Percentiles rank a stretch among this genome's conserved stretches.
phyloP scores from a whole-genome alignment of 192 early-diverging fungal species.

The Podila verticillata region DNA sequence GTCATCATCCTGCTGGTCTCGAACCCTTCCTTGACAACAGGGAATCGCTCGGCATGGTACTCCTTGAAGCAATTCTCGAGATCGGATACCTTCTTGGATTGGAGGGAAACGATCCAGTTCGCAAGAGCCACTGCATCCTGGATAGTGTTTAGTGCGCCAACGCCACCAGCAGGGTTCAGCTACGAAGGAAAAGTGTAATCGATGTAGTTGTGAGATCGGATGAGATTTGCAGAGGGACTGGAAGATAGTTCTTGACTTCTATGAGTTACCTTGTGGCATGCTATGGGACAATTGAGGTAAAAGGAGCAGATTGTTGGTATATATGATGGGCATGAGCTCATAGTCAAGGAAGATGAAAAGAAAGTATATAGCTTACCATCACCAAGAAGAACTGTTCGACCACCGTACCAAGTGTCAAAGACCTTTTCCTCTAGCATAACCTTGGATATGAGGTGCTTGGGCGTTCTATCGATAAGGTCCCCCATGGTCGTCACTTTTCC shows the following conservation, averaged over 20 bases:
- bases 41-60: constrained; percentile 4
- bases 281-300: not conserved
- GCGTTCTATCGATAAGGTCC: constrained; percentile 30
- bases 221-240: no score
- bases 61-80: not conserved
- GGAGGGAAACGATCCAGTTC: constrained; percentile 7
- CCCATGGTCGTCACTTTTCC: constrained; percentile 10
- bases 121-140: constrained; percentile 3
- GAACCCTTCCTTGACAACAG: not conserved
- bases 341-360: not conserved
- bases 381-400: constrained; percentile 26
- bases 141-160: not conserved
- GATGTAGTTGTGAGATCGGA: no score
- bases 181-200: not conserved
- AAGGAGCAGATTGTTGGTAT: no score
- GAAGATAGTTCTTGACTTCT: no score
- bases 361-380: constrained; percentile 21
- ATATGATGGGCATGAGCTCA: no score
- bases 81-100: not conserved
- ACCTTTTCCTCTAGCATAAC: no score
- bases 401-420: no score
- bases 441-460: constrained; percentile 30
- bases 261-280: no score
- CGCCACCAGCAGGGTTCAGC: constrained; percentile 4
- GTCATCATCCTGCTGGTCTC: not conserved